A percentile compares a stretch with the other conserved stretches of the same genome.
Evolutionary conservation across 2,329 filamentous ascomycete genomes (phyloP).

Genomic region (Geosmithia putterillii): DNA sequence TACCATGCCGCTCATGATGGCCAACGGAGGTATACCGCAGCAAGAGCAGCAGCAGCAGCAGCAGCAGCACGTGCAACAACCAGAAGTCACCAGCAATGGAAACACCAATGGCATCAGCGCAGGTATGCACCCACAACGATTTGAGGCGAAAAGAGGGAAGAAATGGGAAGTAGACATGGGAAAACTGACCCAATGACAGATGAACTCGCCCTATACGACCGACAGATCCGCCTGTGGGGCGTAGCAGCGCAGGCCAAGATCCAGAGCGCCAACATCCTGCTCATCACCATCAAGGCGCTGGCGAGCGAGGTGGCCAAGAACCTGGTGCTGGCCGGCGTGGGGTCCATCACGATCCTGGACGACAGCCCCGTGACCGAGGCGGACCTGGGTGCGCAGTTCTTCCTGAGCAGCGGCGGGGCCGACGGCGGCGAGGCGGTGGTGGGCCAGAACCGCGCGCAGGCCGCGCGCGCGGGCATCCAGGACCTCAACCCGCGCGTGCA

Average conservation of each 20-base stretch:
- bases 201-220: slow-evolving; percentile 93
- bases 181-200: slow-evolving; percentile 36
- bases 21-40: slow-evolving; percentile 13
- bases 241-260: slow-evolving; percentile 91
- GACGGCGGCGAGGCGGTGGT: slow-evolving; percentile 42
- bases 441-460: slow-evolving; percentile 75
- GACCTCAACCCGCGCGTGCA: slow-evolving; percentile 83
- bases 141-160: background rate
- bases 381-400: slow-evolving; percentile 75
- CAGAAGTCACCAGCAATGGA: background rate
- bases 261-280: slow-evolving; percentile 75
- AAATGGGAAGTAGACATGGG: background rate
- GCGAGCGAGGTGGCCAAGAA: slow-evolving; percentile 97
- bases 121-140: slow-evolving; percentile 9
- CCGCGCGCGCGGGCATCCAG: slow-evolving; percentile 64
- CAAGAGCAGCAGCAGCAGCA: slow-evolving; percentile 2
- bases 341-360: slow-evolving; percentile 81
- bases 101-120: slow-evolving; percentile 19
- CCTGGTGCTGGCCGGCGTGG: slow-evolving; percentile 84
- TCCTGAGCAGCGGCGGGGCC: slow-evolving; percentile 41
- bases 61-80: too few relatives aligned
- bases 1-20: slow-evolving; percentile 17
- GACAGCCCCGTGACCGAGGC: slow-evolving; percentile 61
- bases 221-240: slow-evolving; percentile 95
- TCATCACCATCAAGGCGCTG: slow-evolving; percentile 78